These are phyloP conservation scores for Penicillium paxilli DNA, from an alignment of 495 filamentous ascomycete genomes.

Conservation along the genomic window DNA sequence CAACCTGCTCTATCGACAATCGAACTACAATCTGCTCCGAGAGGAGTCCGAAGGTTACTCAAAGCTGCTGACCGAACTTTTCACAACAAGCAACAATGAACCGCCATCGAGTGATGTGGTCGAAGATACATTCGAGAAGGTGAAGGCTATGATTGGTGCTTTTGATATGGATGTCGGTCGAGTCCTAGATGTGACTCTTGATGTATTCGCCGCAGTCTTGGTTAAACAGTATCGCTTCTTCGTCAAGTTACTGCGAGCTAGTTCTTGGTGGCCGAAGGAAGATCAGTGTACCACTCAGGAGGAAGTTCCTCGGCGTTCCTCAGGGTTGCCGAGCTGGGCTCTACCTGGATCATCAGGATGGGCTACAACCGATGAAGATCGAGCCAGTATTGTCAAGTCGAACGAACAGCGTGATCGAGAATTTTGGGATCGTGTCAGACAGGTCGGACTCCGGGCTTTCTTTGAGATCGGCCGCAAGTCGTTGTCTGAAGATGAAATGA, in stretches of 20 bases:
- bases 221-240: constrained; percentile 89
- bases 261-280: constrained; percentile 94
- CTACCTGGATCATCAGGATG: constrained; percentile 63
- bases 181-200: constrained; percentile 87
- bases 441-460: constrained; percentile 77
- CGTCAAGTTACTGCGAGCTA: constrained; percentile 82
- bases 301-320: constrained; percentile 35
- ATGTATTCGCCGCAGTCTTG: constrained; percentile 82
- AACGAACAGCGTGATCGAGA: constrained; percentile 64
- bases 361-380: constrained; percentile 64
- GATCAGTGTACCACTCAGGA: constrained; percentile 25
- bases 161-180: constrained; percentile 94
- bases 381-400: constrained; percentile 44
- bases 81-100: constrained; percentile 69
- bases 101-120: constrained; percentile 63
- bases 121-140: constrained; percentile 68
- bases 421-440: constrained; percentile 81
- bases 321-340: constrained; percentile 79
- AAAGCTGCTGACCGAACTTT: constrained; percentile 86
- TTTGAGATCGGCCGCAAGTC: constrained; percentile 77
- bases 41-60: constrained; percentile 96
- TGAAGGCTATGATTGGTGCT: constrained; percentile 89
- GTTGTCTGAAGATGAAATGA: constrained; percentile 48
- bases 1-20: constrained; percentile 88
- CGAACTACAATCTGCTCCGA: constrained; percentile 91